phyloP scores from a whole-genome alignment of 257 asterid genomes.

The Solanum chilense region DNA sequence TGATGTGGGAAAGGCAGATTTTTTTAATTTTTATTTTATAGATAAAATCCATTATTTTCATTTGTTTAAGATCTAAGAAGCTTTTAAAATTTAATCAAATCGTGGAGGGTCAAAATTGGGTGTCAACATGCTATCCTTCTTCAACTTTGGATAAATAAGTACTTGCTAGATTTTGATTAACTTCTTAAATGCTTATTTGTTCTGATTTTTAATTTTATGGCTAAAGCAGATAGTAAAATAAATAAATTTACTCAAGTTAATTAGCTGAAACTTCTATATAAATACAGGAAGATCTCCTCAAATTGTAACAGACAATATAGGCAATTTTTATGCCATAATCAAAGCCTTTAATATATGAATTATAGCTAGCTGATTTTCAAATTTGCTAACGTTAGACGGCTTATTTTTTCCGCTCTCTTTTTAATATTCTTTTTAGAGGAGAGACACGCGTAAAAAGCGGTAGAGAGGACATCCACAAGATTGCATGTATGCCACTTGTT shows the following conservation, averaged over 20 bases:
- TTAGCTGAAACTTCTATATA: not conserved
- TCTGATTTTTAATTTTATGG: not conserved
- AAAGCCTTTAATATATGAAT: not conserved
- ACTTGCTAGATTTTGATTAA: not conserved
- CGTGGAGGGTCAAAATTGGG: too few relatives aligned
- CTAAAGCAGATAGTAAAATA: not conserved
- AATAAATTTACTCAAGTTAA: not conserved
- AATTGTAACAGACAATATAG: not conserved
- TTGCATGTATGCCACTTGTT: conserved; percentile 65
- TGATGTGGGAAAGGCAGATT: too few relatives aligned
- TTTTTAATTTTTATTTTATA: too few relatives aligned
- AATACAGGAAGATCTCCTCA: not conserved
- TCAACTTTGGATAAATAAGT: not conserved
- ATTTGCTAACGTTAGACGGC: not conserved
- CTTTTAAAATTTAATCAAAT: too few relatives aligned
- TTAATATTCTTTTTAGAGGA: not conserved
- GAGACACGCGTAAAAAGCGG: not conserved
- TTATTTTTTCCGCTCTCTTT: not conserved
- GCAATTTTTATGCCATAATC: not conserved
- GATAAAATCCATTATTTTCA: too few relatives aligned
- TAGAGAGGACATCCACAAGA: not conserved
- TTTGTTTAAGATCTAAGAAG: too few relatives aligned
- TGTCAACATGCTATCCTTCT: not conserved
- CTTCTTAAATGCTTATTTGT: not conserved
- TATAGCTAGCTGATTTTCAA: not conserved